Base-by-base conservation (phyloP, 108 stramenopile genomes). In the Asterionellopsis glacialis region DNA sequence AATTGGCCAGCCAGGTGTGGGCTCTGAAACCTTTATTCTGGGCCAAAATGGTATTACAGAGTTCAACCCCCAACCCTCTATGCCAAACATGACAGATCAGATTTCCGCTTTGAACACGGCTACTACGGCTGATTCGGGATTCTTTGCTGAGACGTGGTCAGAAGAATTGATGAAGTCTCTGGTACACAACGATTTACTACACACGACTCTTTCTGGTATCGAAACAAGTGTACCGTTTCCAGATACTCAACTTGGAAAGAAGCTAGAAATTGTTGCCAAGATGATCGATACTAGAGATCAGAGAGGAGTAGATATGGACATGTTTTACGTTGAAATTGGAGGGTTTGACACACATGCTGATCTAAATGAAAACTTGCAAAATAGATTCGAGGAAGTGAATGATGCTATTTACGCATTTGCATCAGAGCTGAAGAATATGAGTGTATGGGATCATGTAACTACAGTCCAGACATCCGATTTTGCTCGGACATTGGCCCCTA, bases 311-410 rank as follows among this genome's bases (percentile, higher is more conserved):
- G 76, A 90, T 62, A 73, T 81, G 5, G 82, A 85, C 55, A 33
- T 76, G 18, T 87, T 90, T 63, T 82, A 64, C 55, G 58, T 80
- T 14, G 40, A 55, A 42, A 67, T 72, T 45, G 83, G 83, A 26
- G 83, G 85, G 15, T 90, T 69, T 60, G 88, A 90, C 60, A 79
- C 78, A 45, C 88, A 90, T 55, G 21, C 43, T 51, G 40, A 49
- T 3, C 10, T 61, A 1, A 9, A 61, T 9, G 59, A 59, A 21
- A 43, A 51, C 13, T 22, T 59, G 21, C 61, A 54, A 33, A 56
- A 55, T 51, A 54, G 24, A 15, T 53, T 53, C 3, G 24, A 61
- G 52, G 64, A 74, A 11, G 59, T 85, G 38, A 79, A 89, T 68
- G 65, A 57, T 1, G 66, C 71, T 24, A 26, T 91, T 24, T 39